These are phyloP conservation scores for Colletotrichum sp. DNA, from an alignment of 2,329 filamentous ascomycete species.

Conservation along the genomic window DNA sequence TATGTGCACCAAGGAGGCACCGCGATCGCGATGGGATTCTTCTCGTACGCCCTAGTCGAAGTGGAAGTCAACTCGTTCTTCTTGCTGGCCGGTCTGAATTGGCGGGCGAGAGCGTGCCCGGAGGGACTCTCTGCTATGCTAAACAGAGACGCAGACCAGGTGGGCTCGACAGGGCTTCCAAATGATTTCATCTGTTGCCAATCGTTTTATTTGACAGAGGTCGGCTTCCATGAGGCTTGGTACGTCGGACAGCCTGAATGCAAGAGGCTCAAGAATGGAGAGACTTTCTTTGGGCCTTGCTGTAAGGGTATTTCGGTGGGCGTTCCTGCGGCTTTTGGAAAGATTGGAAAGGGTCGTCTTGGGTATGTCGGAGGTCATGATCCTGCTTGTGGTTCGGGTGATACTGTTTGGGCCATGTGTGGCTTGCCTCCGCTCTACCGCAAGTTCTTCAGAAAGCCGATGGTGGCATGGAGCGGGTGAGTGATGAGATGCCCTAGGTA, in stretches of 20 bases:
- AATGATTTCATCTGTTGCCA: neutral
- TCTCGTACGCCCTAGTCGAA: neutral
- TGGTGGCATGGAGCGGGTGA: neutral
- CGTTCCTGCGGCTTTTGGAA: neutral
- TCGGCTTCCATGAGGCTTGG: neutral
- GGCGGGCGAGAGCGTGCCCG: neutral
- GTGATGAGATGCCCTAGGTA: accelerated
- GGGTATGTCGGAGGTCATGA: neutral
- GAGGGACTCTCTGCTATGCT: neutral
- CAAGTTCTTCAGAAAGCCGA: neutral
- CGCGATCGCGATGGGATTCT: neutral
- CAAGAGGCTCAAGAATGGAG: neutral
- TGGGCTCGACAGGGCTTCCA: neutral
- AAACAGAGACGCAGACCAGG: neutral
- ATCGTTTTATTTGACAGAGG: neutral
- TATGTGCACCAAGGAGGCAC: neutral
- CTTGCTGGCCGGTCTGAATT: neutral
- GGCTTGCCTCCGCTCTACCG: neutral
- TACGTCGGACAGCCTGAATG: neutral
- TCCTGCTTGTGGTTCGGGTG: neutral
- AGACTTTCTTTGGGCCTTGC: neutral
- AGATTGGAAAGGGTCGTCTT: neutral
- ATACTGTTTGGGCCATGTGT: neutral
- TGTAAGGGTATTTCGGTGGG: neutral
- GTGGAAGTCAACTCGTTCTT: neutral